Base-by-base conservation (phyloP, 257 asterid species). In the Plantago elongata region DNA sequence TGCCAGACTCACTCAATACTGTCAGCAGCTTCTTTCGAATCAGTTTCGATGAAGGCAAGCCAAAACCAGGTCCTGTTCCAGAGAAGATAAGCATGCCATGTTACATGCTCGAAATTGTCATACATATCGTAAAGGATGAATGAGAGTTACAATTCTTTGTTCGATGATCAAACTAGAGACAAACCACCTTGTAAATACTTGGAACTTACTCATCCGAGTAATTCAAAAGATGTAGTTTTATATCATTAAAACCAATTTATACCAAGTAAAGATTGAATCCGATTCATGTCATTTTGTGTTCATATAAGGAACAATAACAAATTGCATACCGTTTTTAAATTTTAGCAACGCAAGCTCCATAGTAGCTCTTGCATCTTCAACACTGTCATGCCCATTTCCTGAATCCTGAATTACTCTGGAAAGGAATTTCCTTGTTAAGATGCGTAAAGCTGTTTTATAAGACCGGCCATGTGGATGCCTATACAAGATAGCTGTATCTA, bases 311-410 rank as follows among this genome's bases (percentile, higher is more conserved):
- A 34, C 1, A 62, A 55, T 44, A 42, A 65, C n/a, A 18, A 56
- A 46, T 45, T 11, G 67, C 72, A 57, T 78, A 76, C 95, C 95
- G 34, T 86, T 69, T 51, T 54, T 80, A 50, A 86, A 66, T 79
- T 93, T 93, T 55, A 89, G 76, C 74, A 87, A 67, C 8, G 94
- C 95, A 62, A 93, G 89, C 56, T 93, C 96, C 87, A 89, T 62
- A 0, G 99, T 69, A 54, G 97, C 97, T 82, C 88, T 82, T 56
- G 99, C 99, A 76, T 93, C 99, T 77, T 93, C 97, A 22, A 77
- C 73, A 52, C 97, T 89, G 70, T 93, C 99, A 47, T 89, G 99
- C 46, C 99, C 99, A 52, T 83, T 87, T 68, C 74, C 92, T 13
- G 99, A 87, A 72, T 78, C 85, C 68, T 89, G 99, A 67, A 93